Evolutionary conservation across 441 rosid genomes (phyloP), one percentile per base, ranked within the genome.

Genomic region (Aleurites moluccanus): DNA sequence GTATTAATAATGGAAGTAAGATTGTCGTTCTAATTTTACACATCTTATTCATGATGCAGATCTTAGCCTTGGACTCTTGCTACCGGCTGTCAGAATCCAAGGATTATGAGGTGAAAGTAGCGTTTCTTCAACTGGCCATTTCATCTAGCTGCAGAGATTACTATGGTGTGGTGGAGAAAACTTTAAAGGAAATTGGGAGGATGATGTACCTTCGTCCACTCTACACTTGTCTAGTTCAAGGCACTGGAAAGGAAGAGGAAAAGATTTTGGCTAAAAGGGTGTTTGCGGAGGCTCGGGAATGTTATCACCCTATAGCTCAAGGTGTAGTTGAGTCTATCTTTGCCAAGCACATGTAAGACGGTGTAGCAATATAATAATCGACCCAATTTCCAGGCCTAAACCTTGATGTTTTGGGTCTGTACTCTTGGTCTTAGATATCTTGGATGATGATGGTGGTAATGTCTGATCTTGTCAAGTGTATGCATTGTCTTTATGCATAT

Each of bases 161-260:
- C 82, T 82, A 86, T 18, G 81, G 86, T 0, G 92, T 86, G 78
- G 99, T 92, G 79, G 94, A 91, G 89, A 91, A 86, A 78, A 88
- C 92, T 7, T 73, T 94, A 71, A 94, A 91, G 78, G 91, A 83
- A 78, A 97, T 94, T 9, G 97, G 97, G 64, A 89, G 97, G 87
- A 94, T 90, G 97, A 86, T 79, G 87, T 91, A 89, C 81, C 94
- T 94, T 25, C 96, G 96, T 16, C 93, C 90, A 1, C 96, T 92
- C 65, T 94, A 86, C 87, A 88, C 80, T 1, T 88, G 88, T 45
- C 97, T 91, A 16, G 93, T 87, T 73, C 90, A 89, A 80, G 84
- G 92, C 50, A 62, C 73, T 9, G 92, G 86, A 67, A 91, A 83
- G 38, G 91, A 86, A 50, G 97, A 92, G 82, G 97, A 94, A 79